Base-by-base conservation (phyloP, 1,284 basidiomycete species). In the Cryptococcus neoformans region DNA sequence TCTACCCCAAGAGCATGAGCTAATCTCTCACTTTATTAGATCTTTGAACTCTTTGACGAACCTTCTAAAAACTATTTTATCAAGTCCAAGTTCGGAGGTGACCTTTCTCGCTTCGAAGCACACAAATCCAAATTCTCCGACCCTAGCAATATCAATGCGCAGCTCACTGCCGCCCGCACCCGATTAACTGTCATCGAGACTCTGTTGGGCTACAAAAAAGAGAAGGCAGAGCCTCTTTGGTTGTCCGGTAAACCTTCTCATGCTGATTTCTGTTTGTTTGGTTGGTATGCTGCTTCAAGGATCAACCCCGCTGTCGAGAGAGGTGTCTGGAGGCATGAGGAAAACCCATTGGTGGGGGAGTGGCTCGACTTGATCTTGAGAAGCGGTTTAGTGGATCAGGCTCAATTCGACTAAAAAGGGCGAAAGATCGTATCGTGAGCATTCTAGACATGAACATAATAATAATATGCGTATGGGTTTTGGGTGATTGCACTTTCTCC, bases 11-110 rank as follows among this genome's bases (percentile, higher is more conserved):
- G 38, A 7, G 2, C 28, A 28, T 28, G 28, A 28, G 28, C 28
- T 6, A 12, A 42, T 9, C 51, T 28, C 9, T 34, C 42, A 6
- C 21, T 39, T 8, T 17, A 37, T 6, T 39, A 59, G 57, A 58
- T 62, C 11, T 51, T 46, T 28, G 37, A 16, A 21, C 50, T 44
- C 4, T 53, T 63, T 12, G 63, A 65, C 44, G 38, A 44, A 28
- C 34, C 54, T 11, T 63, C 62, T 6, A 47, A 54, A 44, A 39
- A 45, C 5, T 69, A 64, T 50, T 69, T 69, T 53, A 39, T 65
- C 36, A 57, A 53, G 38, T 48, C 53, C 48, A 66, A 66, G 58
- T 59, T 62, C 51, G 54, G 49, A 28, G 59, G 55, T 21, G 57
- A 62, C 55, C 49, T 47, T 16, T 28, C 49, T 46, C 59, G 54